phyloP scores from a whole-genome alignment of 306 rosid genomes.

The Glycine latifolia region DNA sequence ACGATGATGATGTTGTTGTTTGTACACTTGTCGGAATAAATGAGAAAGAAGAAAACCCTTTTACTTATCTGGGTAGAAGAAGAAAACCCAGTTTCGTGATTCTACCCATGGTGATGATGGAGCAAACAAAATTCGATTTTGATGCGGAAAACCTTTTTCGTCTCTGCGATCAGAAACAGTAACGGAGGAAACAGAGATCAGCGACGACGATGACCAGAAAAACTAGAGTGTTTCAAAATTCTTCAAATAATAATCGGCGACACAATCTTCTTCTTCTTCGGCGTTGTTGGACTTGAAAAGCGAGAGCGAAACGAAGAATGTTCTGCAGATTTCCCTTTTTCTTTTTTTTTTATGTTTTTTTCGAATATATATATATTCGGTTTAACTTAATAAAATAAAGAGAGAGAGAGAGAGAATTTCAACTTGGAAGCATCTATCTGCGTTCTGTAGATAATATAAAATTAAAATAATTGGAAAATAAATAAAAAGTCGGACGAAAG shows the following conservation, averaged over 20 bases:
- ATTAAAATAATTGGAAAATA: background rate
- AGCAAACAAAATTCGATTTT: conserved; percentile 17
- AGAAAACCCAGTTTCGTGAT: conserved; percentile 45
- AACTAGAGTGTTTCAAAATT: conserved; percentile 4
- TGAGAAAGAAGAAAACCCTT: conserved; percentile 24
- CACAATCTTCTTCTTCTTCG: conserved; percentile 6
- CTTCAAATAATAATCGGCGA: background rate
- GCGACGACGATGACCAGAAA: conserved; percentile 8
- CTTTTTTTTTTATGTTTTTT: background rate
- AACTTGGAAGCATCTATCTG: conserved; percentile 7
- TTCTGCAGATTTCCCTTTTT: conserved; percentile 49
- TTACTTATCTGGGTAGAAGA: conserved; percentile 50
- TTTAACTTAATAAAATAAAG: background rate
- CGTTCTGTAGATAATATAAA: background rate
- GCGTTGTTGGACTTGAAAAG: conserved; percentile 22
- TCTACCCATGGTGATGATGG: conserved; percentile 38
- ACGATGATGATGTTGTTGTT: background rate
- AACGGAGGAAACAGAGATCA: conserved; percentile 21
- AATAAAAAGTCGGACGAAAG: background rate
- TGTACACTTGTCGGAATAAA: background rate
- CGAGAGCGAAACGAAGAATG: conserved; percentile 46
- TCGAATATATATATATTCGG: background rate
- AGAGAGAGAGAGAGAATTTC: background rate
- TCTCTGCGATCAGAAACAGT: conserved; percentile 42
- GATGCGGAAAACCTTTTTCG: conserved; percentile 5